A percentile compares a stretch with the other conserved stretches of the same genome.
These are phyloP conservation scores for Tulasnella calospora DNA, from an alignment of 768 basidiomycete species.

Conservation along the genomic window DNA sequence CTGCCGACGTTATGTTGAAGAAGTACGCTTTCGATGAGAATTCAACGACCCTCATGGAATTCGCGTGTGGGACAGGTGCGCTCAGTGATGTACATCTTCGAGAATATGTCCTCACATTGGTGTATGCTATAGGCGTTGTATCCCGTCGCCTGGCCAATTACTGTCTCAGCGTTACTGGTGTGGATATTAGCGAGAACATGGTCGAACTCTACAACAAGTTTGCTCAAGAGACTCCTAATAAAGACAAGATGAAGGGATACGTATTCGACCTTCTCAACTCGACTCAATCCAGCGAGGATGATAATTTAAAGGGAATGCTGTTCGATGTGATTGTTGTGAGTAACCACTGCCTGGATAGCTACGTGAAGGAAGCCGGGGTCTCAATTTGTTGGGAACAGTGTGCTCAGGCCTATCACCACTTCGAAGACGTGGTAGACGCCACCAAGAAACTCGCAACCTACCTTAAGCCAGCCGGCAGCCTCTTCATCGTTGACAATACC, in stretches of 20 bases:
- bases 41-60: slow-evolving; percentile 60
- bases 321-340: slow-evolving; percentile 72
- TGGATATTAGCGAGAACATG: slow-evolving; percentile 68
- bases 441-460: slow-evolving; percentile 52
- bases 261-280: slow-evolving; percentile 37
- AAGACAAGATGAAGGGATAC: slow-evolving; percentile 36
- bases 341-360: not conserved
- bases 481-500: slow-evolving; percentile 56
- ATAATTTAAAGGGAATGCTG: slow-evolving; percentile 47
- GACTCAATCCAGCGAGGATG: slow-evolving; percentile 32
- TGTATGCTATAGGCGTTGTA: slow-evolving; percentile 48
- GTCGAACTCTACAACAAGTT: slow-evolving; percentile 61
- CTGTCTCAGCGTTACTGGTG: slow-evolving; percentile 60
- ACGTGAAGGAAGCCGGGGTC: not conserved
- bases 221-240: slow-evolving; percentile 58
- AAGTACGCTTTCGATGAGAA: slow-evolving; percentile 51
- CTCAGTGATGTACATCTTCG: not conserved
- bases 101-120: not conserved
- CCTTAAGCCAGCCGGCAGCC: slow-evolving; percentile 53
- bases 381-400: slow-evolving; percentile 50
- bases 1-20: slow-evolving; percentile 35
- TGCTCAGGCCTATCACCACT: slow-evolving; percentile 59
- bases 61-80: slow-evolving; percentile 68
- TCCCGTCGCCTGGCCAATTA: slow-evolving; percentile 58
- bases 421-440: slow-evolving; percentile 46